Base-by-base conservation (phyloP, 2,329 filamentous ascomycete species). In the Aspergillus pseudoviridinutans region DNA sequence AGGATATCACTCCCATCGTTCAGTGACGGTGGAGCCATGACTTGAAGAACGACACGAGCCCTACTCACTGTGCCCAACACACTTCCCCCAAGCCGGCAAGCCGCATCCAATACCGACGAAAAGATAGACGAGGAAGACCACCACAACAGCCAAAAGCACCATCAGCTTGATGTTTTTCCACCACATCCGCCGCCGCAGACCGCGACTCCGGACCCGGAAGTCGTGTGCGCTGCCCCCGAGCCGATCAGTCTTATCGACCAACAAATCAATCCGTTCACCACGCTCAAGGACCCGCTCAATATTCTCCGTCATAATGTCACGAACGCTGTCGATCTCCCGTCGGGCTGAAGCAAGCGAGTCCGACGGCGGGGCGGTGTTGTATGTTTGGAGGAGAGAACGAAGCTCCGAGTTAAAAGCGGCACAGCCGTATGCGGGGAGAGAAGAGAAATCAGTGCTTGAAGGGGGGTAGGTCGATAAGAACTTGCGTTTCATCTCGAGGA, bases 131-230 rank as follows among this genome's bases (percentile, higher is more conserved):
- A 90, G 76, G 68, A 90, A 90, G 8, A 90, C 73, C 24, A 82
- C 70, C 29, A 82, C 80, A 32, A 94, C 76, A 1, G 92, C 91
- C 49, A 97, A 70, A 66, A 99, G 75, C 6, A 85, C 87, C 92
- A 97, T 96, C 65, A 99, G 78, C 79, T 95, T 95, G 49, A 96
- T 84, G 74, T 99, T 97, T 87, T 97, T 97, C 93, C 93, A 97
- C 94, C 94, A 99, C 94, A 99, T 97, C 76, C 88, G 84, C 71
- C 95, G 84, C 79, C 94, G 90, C 66, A 99, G 75, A 1, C 91
- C 92, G 27, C 92, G 81, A 73, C 90, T 95, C 65, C 93, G 83
- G 20, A 97, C 87, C 53, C 94, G 82, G 72, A 99, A 99, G 72
- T 99, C 94, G 66, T 88, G 82, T 54, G 94, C 92, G 73, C 87